A percentile compares a stretch with the other conserved stretches of the same genome.
phyloP scores from a whole-genome alignment of 768 basidiomycete species.

The Tylopilus plumbeoviolaceoides region DNA sequence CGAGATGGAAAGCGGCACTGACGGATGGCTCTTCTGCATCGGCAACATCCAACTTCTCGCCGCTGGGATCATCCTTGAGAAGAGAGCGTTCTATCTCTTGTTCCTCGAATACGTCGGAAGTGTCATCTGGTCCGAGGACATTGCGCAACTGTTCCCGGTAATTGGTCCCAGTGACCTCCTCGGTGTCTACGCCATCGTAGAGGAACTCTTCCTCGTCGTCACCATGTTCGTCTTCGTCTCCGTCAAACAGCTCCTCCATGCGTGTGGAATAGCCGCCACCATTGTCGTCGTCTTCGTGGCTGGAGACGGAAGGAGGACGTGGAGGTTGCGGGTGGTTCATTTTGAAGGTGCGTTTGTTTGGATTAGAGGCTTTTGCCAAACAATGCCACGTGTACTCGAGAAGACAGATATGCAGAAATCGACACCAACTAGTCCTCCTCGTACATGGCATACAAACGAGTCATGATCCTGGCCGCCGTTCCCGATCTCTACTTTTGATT shows the following conservation, averaged over 20 bases:
- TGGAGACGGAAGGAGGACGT: constrained; percentile 11
- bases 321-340: constrained; percentile 10
- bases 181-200: constrained; percentile 68
- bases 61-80: constrained; percentile 36
- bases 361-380: constrained; percentile 26
- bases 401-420: constrained; percentile 11
- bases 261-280: constrained; percentile 23
- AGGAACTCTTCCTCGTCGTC: constrained; percentile 65
- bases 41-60: constrained; percentile 23
- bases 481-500: constrained; percentile 48
- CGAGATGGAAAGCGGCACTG: constrained; percentile 24
- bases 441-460: constrained; percentile 1
- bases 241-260: constrained; percentile 32
- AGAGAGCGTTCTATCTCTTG: constrained; percentile 46
- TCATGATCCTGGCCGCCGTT: constrained; percentile 41
- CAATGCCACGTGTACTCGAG: constrained; percentile 18
- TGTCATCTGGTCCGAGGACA: constrained; percentile 63
- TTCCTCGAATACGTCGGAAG: constrained; percentile 44
- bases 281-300: constrained; percentile 22
- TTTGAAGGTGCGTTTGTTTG: constrained; percentile 18
- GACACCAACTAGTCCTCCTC: neutral
- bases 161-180: constrained; percentile 38
- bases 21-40: constrained; percentile 27
- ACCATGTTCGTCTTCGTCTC: constrained; percentile 40
- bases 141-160: constrained; percentile 71